These are phyloP conservation scores for Lodderomyces theae DNA, from an alignment of 1,139 yeast genomes.

Conservation along the genomic window DNA sequence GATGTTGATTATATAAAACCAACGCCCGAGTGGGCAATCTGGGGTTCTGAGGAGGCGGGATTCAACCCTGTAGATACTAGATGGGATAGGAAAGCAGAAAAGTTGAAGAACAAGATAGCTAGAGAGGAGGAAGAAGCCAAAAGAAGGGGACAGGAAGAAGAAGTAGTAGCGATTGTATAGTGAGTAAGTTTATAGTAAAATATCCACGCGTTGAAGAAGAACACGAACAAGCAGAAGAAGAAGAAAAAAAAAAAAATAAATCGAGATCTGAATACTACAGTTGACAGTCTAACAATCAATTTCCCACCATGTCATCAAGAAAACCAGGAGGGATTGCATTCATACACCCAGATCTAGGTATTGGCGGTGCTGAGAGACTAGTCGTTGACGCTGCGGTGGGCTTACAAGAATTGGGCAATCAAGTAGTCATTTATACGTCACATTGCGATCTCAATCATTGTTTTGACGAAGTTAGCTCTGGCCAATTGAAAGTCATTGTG, in stretches of 20 bases:
- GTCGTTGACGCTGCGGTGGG: conserved; percentile 96
- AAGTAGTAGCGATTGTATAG: background rate
- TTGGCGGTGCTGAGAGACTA: conserved; percentile 94
- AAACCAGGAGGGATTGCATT: conserved; percentile 56
- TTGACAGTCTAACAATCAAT: no score
- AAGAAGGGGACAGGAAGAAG: background rate
- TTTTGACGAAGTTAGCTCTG: conserved; percentile 78
- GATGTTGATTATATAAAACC: conserved; percentile 78
- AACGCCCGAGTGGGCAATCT: conserved; percentile 89
- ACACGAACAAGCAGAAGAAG: background rate
- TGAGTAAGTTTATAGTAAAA: no score
- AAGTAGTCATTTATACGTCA: conserved; percentile 74
- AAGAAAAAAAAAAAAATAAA: background rate
- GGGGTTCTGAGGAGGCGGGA: conserved; percentile 85
- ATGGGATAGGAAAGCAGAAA: conserved; percentile 66
- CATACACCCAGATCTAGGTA: conserved; percentile 94
- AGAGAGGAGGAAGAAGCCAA: conserved; percentile 29
- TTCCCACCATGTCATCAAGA: background rate
- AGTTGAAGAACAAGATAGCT: conserved; percentile 42
- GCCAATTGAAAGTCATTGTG: conserved; percentile 59
- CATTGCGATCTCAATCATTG: conserved; percentile 86
- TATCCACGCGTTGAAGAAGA: background rate
- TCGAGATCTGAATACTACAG: no score
- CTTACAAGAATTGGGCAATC: conserved; percentile 64
- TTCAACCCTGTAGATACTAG: conserved; percentile 83